Evolutionary conservation across 257 asterid species (phyloP).

Genomic region (Solanum boliviense): DNA sequence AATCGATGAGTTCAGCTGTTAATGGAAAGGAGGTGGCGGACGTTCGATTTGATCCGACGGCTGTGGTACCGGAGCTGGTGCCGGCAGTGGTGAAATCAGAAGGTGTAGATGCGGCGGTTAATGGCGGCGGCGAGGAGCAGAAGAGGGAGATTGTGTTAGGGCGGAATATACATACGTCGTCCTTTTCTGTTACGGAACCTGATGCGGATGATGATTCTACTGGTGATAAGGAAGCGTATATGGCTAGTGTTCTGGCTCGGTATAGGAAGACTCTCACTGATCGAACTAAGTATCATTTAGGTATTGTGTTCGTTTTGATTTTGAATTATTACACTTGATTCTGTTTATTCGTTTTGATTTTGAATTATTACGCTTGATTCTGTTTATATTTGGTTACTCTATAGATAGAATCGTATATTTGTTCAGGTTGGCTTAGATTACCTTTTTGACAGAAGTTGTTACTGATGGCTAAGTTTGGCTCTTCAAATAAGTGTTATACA

Average conservation of each 20-base stretch:
- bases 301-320: not conserved
- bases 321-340: not conserved
- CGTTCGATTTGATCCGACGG: slow-evolving; percentile 34
- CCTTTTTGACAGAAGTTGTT: not conserved
- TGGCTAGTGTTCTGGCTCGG: slow-evolving; percentile 89
- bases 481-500: not conserved
- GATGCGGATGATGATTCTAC: slow-evolving; percentile 89
- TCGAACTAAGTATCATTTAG: slow-evolving; percentile 86
- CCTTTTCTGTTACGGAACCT: slow-evolving; percentile 87
- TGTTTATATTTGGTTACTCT: not conserved
- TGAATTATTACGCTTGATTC: not conserved
- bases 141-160: slow-evolving; percentile 71
- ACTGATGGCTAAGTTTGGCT: not conserved
- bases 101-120: not conserved
- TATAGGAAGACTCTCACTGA: slow-evolving; percentile 72
- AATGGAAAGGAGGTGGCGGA: not conserved
- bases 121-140: slow-evolving; percentile 7
- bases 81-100: slow-evolving; percentile 33
- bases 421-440: not conserved
- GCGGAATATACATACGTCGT: slow-evolving; percentile 67
- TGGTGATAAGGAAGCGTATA: slow-evolving; percentile 91
- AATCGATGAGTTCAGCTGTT: not conserved
- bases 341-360: not conserved
- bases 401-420: not conserved
- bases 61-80: slow-evolving; percentile 41